Base-by-base conservation (phyloP, 768 basidiomycete species). In the Boletus rubroflammeus region DNA sequence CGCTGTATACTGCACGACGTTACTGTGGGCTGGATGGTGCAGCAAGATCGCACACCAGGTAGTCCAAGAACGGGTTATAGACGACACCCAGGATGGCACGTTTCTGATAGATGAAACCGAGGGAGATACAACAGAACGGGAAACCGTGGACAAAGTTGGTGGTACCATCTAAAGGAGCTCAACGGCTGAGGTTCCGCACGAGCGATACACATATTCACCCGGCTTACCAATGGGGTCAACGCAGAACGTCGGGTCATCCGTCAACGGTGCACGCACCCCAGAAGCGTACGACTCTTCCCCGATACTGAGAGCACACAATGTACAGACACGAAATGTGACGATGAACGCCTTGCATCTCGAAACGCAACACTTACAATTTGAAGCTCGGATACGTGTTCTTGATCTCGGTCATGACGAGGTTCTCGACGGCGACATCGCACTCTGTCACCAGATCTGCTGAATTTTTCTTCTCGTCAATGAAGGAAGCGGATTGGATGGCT, bases 381-480 rank as follows among this genome's bases (percentile, higher is more conserved):
- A 92, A 95, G 14, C 69, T 63, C 0, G 93, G 92, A 67, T 89
- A 95, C 51, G 75, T 74, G 26, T 71, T 67, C 25, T 74, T 74
- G 47, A 95, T 81, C 64, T 85, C 80, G 25, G 76, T 70, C 72
- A 83, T 86, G 51, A 97, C 89, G 43, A 93, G 78, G 57, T 89
- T 82, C 71, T 97, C 94, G 13, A 96, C 93, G 45, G 79, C 83
- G 40, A 93, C 84, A 72, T 98, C 95, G 61, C 90, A 97, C 73
- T 94, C 89, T 0, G 95, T 97, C 17, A 98, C 95, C 15, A 98
- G 76, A 72, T 97, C 95, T 15, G 94, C 92, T 0, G 93, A 84
- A 63, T 95, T 98, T 72, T 90, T 90, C 81, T 97, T 97, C 74
- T 89, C 85, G 54, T 81, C 80, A 35, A 89, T 76, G 58, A 77